phyloP scores from a whole-genome alignment of 768 basidiomycete species.

The Dentipellis fragilis region DNA sequence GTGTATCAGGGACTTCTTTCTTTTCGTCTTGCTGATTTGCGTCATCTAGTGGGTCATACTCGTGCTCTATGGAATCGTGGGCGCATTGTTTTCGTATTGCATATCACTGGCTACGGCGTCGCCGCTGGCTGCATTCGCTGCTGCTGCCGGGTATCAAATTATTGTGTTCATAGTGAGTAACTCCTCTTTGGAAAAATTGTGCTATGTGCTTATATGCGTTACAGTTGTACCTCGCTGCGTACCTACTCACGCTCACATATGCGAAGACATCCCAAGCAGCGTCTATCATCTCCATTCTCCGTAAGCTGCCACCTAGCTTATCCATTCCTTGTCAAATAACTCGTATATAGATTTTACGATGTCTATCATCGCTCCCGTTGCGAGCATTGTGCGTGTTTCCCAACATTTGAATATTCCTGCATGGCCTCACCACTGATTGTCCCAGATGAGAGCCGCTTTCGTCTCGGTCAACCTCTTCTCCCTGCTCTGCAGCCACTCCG shows the following conservation, averaged over 20 bases:
- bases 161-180: slow-evolving; percentile 57
- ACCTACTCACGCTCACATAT: slow-evolving; percentile 66
- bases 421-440: too few relatives aligned
- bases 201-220: not conserved
- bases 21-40: slow-evolving; percentile 1
- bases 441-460: slow-evolving; percentile 53
- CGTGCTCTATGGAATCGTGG: slow-evolving; percentile 59
- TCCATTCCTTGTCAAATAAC: not conserved
- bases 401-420: slow-evolving; percentile 3
- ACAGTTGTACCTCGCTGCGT: slow-evolving; percentile 55
- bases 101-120: slow-evolving; percentile 51
- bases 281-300: slow-evolving; percentile 49
- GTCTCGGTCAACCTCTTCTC: slow-evolving; percentile 76
- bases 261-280: slow-evolving; percentile 48
- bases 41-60: slow-evolving; percentile 56
- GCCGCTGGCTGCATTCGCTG: slow-evolving; percentile 64
- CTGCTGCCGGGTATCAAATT: slow-evolving; percentile 63
- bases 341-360: slow-evolving; percentile 45
- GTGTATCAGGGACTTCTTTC: too few relatives aligned
- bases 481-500: slow-evolving; percentile 52
- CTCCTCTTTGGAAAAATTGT: not conserved
- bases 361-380: slow-evolving; percentile 59
- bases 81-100: slow-evolving; percentile 60
- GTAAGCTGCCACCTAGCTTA: slow-evolving; percentile 19
- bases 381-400: slow-evolving; percentile 45